These are phyloP conservation scores for Diutina pseudorugosa DNA, from an alignment of 1,139 yeast species.

Conservation along the genomic window DNA sequence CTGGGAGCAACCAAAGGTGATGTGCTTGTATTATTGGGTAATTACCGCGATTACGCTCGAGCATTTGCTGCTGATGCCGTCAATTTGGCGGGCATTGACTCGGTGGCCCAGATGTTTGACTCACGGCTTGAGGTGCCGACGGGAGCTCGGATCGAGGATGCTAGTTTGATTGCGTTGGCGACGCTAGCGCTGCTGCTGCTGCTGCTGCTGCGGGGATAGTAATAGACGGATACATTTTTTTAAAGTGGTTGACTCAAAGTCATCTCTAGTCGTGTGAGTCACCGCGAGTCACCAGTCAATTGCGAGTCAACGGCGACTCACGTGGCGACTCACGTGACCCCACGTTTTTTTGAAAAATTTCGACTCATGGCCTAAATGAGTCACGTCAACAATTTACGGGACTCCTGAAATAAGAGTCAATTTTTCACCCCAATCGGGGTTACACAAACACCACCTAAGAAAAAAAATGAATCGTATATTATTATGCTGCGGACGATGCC, in stretches of 20 bases:
- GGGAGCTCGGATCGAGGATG: constrained; percentile 61
- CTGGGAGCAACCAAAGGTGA: constrained; percentile 14
- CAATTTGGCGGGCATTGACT: constrained; percentile 40
- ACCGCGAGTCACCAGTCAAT: no score
- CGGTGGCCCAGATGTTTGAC: constrained; percentile 57
- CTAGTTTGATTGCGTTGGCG: constrained; percentile 45
- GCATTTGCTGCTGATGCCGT: constrained; percentile 34
- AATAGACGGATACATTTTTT: neutral
- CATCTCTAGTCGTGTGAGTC: no score
- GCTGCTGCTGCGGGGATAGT: neutral
- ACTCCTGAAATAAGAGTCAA: no score
- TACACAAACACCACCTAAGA: constrained; percentile 19
- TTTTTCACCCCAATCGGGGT: neutral
- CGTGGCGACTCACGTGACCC: neutral
- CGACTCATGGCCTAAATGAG: no score
- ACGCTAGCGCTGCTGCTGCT: no score
- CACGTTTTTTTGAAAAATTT: no score
- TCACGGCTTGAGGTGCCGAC: constrained; percentile 42
- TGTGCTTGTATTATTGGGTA: constrained; percentile 49
- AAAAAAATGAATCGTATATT: no score
- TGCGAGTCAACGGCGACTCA: no score
- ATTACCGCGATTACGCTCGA: constrained; percentile 41
- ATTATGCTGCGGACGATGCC: neutral
- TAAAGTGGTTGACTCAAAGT: no score
- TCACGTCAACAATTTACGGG: neutral